These are phyloP conservation scores for Plantago coronopus DNA, from an alignment of 305 asterid genomes.

Conservation along the genomic window DNA sequence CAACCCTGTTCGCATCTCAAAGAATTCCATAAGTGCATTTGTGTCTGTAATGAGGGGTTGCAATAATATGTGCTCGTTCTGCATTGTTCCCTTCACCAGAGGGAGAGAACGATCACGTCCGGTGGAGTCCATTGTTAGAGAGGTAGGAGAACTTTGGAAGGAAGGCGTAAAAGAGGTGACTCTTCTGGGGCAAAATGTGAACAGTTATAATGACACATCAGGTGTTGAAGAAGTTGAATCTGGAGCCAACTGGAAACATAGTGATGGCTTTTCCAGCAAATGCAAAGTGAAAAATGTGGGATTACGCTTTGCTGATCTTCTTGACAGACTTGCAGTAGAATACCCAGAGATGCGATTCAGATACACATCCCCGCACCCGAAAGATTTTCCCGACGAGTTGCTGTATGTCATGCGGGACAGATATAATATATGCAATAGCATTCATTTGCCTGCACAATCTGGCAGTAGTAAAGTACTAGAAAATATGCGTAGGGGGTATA, in stretches of 20 bases:
- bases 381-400: conserved; percentile 90
- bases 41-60: conserved; percentile 98
- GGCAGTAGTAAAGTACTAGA: conserved; percentile 85
- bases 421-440: conserved; percentile 83
- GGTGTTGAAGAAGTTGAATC: conserved; percentile 57
- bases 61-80: conserved; percentile 95
- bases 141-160: conserved; percentile 87
- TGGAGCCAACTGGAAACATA: conserved; percentile 73
- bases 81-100: conserved; percentile 98
- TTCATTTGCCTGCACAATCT: conserved; percentile 93
- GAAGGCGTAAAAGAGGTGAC: conserved; percentile 95
- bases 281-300: conserved; percentile 75
- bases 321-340: conserved; percentile 73
- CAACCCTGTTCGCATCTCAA: conserved; percentile 87
- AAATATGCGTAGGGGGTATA: conserved; percentile 92
- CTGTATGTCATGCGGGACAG: conserved; percentile 83
- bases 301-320: conserved; percentile 86
- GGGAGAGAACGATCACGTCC: conserved; percentile 95
- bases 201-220: conserved; percentile 88
- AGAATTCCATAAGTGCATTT: conserved; percentile 87
- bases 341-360: conserved; percentile 95
- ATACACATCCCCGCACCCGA: conserved; percentile 97
- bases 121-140: conserved; percentile 83
- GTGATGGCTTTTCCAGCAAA: conserved; percentile 85
- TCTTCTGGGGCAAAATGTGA: conserved; percentile 94